Evolutionary conservation across 2,329 filamentous ascomycete species (phyloP), one percentile per base, ranked within the genome.

Genomic region (Pseudocercospora macadamiae): DNA sequence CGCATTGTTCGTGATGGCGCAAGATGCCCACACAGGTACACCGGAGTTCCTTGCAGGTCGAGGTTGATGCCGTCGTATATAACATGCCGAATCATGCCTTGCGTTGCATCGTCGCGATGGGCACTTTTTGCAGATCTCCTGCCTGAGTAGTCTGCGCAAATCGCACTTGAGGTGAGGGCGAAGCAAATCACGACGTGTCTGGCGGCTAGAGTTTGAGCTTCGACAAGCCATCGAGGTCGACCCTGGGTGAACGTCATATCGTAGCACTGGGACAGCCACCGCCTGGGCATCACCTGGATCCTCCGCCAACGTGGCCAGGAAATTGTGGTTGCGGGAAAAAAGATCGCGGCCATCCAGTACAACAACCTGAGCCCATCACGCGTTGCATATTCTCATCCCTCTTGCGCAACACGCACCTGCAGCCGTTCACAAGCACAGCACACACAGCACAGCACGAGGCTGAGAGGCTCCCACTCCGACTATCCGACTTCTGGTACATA

Each of bases 191-290:
- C 28, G 12, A 19, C 19, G 39, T 44, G 19, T 44, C 14, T 8
- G 36, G 8, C 36, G 36, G 14, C 14, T 18, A 47, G 42, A 47
- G 23, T 47, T 47, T 47, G n/a, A 23, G 19, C 23, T 47, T 47
- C n/a, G 42, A 23, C 42, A 14, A 28, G 42, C 42, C 42, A 45
- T 45, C 42, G 42, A 45, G 42, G 42, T 47, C 42, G 42, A 26
- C 9, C 23, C 21, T 6, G 14, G 18, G 6, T 16, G 19, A 19
- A 45, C 18, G 18, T 45, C 39, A 45, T 45, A 25, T 45, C 18
- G 39, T 45, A 45, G 19, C 39, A 45, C 39, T 19, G 12, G 39
- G 19, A 45, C 39, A 45, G 39, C 39, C 39, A 45, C 39, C 39
- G 39, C 39, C 18, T 25, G 42, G 42, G 9, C 42, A 21, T 8